These are phyloP conservation scores for Penicillium sclerotigenum DNA, from an alignment of 2,329 filamentous ascomycete genomes.

Conservation along the genomic window DNA sequence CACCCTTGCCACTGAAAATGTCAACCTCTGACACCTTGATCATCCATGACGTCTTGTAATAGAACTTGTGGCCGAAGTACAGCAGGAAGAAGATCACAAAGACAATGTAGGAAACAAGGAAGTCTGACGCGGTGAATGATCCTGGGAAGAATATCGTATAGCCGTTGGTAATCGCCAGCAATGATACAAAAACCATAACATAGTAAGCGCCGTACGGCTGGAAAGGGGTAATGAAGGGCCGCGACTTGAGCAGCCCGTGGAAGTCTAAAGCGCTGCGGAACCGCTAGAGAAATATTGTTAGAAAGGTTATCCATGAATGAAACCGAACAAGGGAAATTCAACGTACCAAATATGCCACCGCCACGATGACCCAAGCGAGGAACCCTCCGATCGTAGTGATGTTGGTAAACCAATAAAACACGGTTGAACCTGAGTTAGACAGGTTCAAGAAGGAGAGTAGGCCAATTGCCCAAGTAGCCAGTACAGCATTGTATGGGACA, in stretches of 20 bases:
- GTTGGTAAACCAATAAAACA: constrained; percentile 45
- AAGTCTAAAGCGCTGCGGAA: constrained; percentile 54
- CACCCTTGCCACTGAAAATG: constrained; percentile 46
- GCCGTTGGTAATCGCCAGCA: constrained; percentile 56
- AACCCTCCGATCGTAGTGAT: constrained; percentile 40
- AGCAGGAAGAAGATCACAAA: constrained; percentile 51
- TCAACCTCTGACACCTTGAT: constrained; percentile 41
- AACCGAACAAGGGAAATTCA: constrained; percentile 37
- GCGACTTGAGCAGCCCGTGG: constrained; percentile 42
- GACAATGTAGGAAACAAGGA: constrained; percentile 55
- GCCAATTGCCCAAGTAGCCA: constrained; percentile 41
- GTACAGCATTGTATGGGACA: constrained; percentile 52
- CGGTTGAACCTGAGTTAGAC: constrained; percentile 31
- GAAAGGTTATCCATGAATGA: constrained; percentile 16
- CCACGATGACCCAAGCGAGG: constrained; percentile 40
- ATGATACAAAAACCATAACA: constrained; percentile 46
- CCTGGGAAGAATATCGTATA: constrained; percentile 54
- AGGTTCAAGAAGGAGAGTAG: constrained; percentile 38
- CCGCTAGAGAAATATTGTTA: constrained; percentile 37
- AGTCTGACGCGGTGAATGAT: constrained; percentile 46
- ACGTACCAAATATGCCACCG: constrained; percentile 48
- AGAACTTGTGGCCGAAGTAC: constrained; percentile 38
- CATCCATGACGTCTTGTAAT: constrained; percentile 33
- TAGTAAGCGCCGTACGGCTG: constrained; percentile 55
- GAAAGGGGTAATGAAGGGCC: constrained; percentile 52